These are phyloP conservation scores for Epichloe elymi DNA, from an alignment of 2,329 filamentous ascomycete genomes.

Conservation along the genomic window DNA sequence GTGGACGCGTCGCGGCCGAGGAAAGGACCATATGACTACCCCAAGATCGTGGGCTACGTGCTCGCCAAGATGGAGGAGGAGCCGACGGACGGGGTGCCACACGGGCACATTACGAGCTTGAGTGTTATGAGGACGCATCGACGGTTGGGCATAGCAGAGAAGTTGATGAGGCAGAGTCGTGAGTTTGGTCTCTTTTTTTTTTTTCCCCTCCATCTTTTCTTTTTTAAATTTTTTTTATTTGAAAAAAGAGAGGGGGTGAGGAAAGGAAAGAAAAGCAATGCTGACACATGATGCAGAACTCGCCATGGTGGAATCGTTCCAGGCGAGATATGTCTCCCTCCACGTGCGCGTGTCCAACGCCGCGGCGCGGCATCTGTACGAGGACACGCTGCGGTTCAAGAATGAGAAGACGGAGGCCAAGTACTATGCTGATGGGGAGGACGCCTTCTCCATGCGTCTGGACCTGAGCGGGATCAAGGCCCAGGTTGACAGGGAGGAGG, in stretches of 20 bases:
- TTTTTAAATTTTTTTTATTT: not conserved
- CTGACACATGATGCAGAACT: conserved; percentile 43
- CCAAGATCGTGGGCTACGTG: conserved; percentile 98
- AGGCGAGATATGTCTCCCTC: conserved; percentile 82
- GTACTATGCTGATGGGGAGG: conserved; percentile 96
- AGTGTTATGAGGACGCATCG: conserved; percentile 95
- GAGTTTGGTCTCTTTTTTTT: conserved; percentile 25
- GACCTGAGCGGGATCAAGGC: conserved; percentile 54
- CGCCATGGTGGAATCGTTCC: conserved; percentile 93
- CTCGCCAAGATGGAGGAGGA: conserved; percentile 99
- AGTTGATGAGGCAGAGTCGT: conserved; percentile 95
- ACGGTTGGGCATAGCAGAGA: conserved; percentile 83
- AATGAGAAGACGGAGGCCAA: conserved; percentile 76
- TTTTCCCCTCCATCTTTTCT: too few species aligned
- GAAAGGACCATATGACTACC: conserved; percentile 72
- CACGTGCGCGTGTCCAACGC: conserved; percentile 92
- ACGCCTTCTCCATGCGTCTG: conserved; percentile 88
- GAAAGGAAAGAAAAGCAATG: too few species aligned
- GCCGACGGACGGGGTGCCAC: conserved; percentile 74
- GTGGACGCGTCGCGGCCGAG: conserved; percentile 76
- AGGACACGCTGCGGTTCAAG: conserved; percentile 79
- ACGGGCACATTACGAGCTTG: conserved; percentile 91
- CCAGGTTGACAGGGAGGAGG: conserved; percentile 20
- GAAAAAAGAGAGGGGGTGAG: not conserved
- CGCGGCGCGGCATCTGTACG: conserved; percentile 83